Evolutionary conservation across 768 basidiomycete genomes (phyloP).

Genomic region (Dioszegia hungarica): DNA sequence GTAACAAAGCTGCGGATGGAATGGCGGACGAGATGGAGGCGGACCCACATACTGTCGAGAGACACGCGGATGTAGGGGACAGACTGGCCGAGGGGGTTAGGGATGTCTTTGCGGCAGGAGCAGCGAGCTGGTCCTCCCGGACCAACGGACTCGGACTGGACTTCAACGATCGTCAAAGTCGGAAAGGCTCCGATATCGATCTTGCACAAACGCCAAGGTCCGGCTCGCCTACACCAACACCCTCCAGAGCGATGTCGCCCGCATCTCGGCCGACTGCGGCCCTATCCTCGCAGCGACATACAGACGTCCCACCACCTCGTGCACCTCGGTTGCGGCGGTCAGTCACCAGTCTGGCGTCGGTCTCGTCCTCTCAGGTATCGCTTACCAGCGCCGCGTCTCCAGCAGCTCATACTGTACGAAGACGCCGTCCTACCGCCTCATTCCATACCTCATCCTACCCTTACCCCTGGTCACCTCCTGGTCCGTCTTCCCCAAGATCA

Average conservation of each 20-base stretch:
- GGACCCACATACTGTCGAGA: neutral
- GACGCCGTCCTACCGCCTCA: slow-evolving; percentile 2
- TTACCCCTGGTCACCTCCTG: neutral
- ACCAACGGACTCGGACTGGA: neutral
- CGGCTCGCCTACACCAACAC: slow-evolving; percentile 20
- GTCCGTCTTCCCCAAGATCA: neutral
- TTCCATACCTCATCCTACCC: neutral
- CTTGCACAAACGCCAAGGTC: slow-evolving; percentile 9
- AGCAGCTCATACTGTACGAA: neutral
- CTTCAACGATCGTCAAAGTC: neutral
- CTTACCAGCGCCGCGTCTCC: neutral
- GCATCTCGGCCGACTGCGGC: too few relatives aligned
- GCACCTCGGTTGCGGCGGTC: slow-evolving; percentile 16
- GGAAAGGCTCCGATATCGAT: slow-evolving; percentile 12
- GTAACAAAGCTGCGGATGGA: neutral
- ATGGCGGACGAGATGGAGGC: slow-evolving; percentile 13
- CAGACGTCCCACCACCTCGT: neutral
- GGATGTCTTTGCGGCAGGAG: neutral
- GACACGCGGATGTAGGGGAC: neutral
- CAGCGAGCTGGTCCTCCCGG: too few relatives aligned
- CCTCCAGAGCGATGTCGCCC: slow-evolving; percentile 2
- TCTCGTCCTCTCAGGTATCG: neutral
- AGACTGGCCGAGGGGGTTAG: neutral
- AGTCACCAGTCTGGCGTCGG: slow-evolving; percentile 6
- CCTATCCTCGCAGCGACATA: neutral